Evolutionary conservation across 2,329 filamentous ascomycete genomes (phyloP).

Genomic region (Diaporthe vexans): DNA sequence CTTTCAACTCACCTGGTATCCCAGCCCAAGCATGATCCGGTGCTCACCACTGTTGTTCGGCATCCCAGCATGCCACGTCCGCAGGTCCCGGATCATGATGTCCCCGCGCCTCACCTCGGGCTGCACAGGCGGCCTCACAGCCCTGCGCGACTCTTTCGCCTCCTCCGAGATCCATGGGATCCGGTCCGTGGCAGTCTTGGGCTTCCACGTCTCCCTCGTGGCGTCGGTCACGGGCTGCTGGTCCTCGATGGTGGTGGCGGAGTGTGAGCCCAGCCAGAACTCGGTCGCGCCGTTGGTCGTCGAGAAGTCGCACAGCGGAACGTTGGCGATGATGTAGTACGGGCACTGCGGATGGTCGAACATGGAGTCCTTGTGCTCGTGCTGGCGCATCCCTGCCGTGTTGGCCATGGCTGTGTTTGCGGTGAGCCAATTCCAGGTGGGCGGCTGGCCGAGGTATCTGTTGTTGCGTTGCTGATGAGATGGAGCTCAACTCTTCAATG

Average conservation of each 20-base stretch:
- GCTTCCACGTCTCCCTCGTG: constrained; percentile 16
- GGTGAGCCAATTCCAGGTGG: constrained; percentile 57
- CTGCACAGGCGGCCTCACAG: constrained; percentile 48
- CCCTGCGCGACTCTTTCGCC: constrained; percentile 44
- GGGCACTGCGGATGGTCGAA: constrained; percentile 54
- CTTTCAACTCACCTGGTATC: constrained; percentile 45
- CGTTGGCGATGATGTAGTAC: constrained; percentile 56
- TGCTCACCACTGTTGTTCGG: constrained; percentile 47
- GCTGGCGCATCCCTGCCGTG: constrained; percentile 54
- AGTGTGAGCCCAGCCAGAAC: constrained; percentile 58
- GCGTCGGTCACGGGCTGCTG: constrained; percentile 48
- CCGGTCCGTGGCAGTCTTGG: constrained; percentile 28
- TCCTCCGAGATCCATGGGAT: constrained; percentile 41
- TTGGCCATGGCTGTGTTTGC: constrained; percentile 55
- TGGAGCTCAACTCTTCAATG: background rate
- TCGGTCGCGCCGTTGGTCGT: constrained; percentile 54
- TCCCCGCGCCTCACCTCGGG: constrained; percentile 46
- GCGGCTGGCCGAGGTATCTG: constrained; percentile 56
- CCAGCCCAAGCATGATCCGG: constrained; percentile 49
- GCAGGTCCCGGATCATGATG: constrained; percentile 49
- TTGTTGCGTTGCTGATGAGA: background rate
- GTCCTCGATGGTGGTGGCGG: constrained; percentile 49
- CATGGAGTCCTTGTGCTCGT: constrained; percentile 55
- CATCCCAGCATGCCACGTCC: constrained; percentile 53
- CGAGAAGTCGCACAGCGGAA: constrained; percentile 54